Conservation (phyloP, 1,139 yeast species). For the Sugiyamaella pinicola region DNA sequence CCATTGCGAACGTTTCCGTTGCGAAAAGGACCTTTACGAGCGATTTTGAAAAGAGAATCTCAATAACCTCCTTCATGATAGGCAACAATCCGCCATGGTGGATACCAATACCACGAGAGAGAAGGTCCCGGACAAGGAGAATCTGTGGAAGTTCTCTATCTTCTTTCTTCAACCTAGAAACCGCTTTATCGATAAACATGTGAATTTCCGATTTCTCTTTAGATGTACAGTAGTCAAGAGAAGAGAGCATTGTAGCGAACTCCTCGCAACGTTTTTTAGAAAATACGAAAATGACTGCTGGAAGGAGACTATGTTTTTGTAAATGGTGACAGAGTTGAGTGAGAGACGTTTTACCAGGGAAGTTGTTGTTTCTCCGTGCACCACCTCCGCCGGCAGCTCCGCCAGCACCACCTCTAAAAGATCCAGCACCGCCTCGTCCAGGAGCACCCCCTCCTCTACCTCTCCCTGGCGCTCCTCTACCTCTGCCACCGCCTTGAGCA, state of each 20-base stretch:
- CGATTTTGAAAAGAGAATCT: constrained; percentile 82
- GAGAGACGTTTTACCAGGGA: constrained; percentile 57
- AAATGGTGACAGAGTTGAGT: constrained; percentile 68
- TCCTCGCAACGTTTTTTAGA: constrained; percentile 93
- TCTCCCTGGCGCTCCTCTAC: constrained; percentile 40
- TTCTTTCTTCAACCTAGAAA: constrained; percentile 82
- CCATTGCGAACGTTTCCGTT: constrained; percentile 98
- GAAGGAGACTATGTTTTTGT: constrained; percentile 66
- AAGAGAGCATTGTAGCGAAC: constrained; percentile 75
- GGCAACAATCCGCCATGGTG: constrained; percentile 98
- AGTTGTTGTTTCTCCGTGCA: constrained; percentile 19
- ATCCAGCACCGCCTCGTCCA: constrained; percentile 42
- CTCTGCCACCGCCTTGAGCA: constrained; percentile 38
- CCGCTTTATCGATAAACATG: constrained; percentile 88
- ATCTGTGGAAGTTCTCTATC: constrained; percentile 95
- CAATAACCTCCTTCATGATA: constrained; percentile 92
- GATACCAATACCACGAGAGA: constrained; percentile 90
- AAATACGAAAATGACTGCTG: constrained; percentile 91
- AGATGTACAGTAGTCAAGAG: constrained; percentile 78
- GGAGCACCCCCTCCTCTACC: constrained; percentile 45
- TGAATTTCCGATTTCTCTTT: constrained; percentile 88
- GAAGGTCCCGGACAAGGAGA: constrained; percentile 72
- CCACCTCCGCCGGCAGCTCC: constrained; percentile 41
- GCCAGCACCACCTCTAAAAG: constrained; percentile 13
- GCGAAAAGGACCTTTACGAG: constrained; percentile 91